These are phyloP conservation scores for Gleditsia sinensis DNA, from an alignment of 306 rosid genomes.

Conservation along the genomic window DNA sequence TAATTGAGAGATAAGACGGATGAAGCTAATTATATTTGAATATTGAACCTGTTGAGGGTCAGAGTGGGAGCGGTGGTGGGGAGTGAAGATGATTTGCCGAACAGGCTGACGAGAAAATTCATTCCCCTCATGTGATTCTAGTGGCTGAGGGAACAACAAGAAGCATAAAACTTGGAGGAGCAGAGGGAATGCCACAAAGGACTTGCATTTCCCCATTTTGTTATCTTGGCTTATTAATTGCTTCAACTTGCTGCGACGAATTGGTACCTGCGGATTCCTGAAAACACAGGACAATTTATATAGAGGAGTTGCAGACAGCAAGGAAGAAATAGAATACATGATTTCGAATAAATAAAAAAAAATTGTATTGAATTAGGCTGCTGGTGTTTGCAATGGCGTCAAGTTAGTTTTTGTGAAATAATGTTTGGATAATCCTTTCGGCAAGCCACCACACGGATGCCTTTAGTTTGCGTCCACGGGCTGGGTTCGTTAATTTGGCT, in stretches of 20 bases:
- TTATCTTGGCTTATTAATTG: not conserved
- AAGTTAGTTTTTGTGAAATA: constrained; percentile 8
- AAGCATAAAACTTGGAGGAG: constrained; percentile 29
- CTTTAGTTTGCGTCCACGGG: not conserved
- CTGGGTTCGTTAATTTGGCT: not conserved
- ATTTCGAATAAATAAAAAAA: not conserved
- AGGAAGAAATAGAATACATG: not conserved
- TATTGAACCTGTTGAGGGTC: constrained; percentile 50
- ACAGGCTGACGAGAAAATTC: constrained; percentile 41
- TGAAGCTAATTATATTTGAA: not conserved
- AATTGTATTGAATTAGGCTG: not conserved
- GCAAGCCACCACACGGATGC: constrained; percentile 25
- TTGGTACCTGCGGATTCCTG: not conserved
- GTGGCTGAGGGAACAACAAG: constrained; percentile 26
- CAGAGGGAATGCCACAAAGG: constrained; percentile 2
- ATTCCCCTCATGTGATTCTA: constrained; percentile 26
- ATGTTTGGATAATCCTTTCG: constrained; percentile 32
- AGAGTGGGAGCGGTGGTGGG: constrained; percentile 39
- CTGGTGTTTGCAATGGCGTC: constrained; percentile 30
- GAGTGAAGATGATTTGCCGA: constrained; percentile 36
- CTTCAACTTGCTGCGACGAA: not conserved
- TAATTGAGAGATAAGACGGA: not conserved
- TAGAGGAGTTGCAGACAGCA: not conserved
- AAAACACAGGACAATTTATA: not conserved
- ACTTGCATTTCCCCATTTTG: not conserved